Evolutionary conservation across 176 grass and related monocot species (phyloP).

Genomic region (Aegilops umbellulata): DNA sequence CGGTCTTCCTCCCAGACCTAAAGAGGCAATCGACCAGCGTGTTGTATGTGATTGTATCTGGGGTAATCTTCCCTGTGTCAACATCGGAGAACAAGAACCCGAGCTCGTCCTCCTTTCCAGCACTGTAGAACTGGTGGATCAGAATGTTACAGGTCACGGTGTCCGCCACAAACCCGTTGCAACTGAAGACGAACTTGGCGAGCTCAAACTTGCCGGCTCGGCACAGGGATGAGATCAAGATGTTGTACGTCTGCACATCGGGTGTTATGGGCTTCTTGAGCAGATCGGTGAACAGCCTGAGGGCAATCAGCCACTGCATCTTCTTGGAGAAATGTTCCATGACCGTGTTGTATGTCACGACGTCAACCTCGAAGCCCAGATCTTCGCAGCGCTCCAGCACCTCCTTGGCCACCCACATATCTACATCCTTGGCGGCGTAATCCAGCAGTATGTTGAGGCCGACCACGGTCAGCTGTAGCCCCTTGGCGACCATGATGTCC

Average conservation of each 20-base stretch:
- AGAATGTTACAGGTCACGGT: constrained; percentile 88
- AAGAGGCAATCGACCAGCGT: constrained; percentile 73
- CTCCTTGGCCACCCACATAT: constrained; percentile 58
- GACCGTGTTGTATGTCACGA: constrained; percentile 75
- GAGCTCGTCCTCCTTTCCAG: constrained; percentile 56
- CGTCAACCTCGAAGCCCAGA: constrained; percentile 78
- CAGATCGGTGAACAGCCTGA: constrained; percentile 73
- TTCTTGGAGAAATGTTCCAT: constrained; percentile 78
- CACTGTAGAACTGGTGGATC: constrained; percentile 62
- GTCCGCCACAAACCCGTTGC: constrained; percentile 70
- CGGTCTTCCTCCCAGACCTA: constrained; percentile 55
- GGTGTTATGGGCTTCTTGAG: constrained; percentile 77
- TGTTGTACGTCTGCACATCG: constrained; percentile 59
- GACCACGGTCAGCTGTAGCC: constrained; percentile 55
- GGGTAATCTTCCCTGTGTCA: constrained; percentile 49
- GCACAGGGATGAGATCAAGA: constrained; percentile 70
- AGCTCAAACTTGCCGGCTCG: constrained; percentile 64
- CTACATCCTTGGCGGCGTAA: constrained; percentile 40
- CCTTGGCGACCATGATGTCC: constrained; percentile 59
- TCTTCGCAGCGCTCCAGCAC: constrained; percentile 62
- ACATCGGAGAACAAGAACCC: constrained; percentile 56
- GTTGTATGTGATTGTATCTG: constrained; percentile 55
- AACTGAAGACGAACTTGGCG: constrained; percentile 55
- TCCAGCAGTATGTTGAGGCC: constrained; percentile 86
- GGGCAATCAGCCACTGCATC: constrained; percentile 51